Percentiles rank a stretch among this genome's conserved stretches.
These are phyloP conservation scores for Colletotrichum chlorophyti DNA, from an alignment of 2,329 filamentous ascomycete species.

Conservation along the genomic window DNA sequence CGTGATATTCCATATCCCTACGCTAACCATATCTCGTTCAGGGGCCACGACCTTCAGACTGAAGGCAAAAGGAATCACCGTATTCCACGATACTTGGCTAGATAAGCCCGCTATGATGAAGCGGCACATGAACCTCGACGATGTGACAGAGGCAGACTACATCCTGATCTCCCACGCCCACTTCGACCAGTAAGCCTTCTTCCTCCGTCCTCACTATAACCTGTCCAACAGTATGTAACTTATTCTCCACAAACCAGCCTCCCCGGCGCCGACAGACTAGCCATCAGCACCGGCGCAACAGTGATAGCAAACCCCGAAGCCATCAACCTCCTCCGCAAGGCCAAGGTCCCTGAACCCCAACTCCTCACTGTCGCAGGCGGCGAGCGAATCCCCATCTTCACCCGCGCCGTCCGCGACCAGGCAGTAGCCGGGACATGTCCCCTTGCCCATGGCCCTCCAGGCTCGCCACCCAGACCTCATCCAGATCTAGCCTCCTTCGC, in stretches of 20 bases:
- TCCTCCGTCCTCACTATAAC: too few relatives aligned
- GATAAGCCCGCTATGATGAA: neutral
- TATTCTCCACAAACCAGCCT: conserved; percentile 18
- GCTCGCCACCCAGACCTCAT: neutral
- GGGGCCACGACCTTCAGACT: neutral
- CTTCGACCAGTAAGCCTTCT: conserved; percentile 31
- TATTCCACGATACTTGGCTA: neutral
- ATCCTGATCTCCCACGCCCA: conserved; percentile 35
- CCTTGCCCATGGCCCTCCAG: neutral
- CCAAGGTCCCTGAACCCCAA: conserved; percentile 33
- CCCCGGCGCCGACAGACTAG: conserved; percentile 34
- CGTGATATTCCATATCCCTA: too few relatives aligned
- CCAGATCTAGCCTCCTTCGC: conserved; percentile 15
- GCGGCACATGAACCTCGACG: conserved; percentile 24
- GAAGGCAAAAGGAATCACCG: neutral
- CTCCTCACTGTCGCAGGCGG: conserved; percentile 32
- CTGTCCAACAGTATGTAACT: too few relatives aligned
- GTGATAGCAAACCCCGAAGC: conserved; percentile 35
- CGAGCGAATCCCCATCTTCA: conserved; percentile 34
- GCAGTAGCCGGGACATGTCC: neutral
- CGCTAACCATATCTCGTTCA: too few relatives aligned
- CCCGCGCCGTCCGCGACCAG: neutral
- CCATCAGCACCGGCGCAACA: conserved; percentile 32
- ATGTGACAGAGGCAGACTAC: conserved; percentile 33
- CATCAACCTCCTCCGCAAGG: conserved; percentile 31